Evolutionary conservation across 2,329 filamentous ascomycete genomes (phyloP).

Genomic region (Hymenoscyphus infarciens): DNA sequence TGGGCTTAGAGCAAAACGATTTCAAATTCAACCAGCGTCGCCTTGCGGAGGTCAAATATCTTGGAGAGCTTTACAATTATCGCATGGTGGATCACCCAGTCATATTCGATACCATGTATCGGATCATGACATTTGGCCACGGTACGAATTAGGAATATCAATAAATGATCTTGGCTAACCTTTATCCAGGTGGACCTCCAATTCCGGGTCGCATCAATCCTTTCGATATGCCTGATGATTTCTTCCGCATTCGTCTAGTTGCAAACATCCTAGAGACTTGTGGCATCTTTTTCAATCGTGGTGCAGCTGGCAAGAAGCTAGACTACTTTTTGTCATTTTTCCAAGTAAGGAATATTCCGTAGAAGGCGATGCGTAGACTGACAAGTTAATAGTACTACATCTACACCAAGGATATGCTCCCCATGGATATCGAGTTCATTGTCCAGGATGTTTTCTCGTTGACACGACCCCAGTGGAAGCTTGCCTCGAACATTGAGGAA

Average conservation of each 20-base stretch:
- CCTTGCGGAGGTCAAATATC: constrained; percentile 92
- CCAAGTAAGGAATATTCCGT: constrained; percentile 50
- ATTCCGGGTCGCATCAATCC: constrained; percentile 71
- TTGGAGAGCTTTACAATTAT: constrained; percentile 96
- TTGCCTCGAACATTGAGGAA: constrained; percentile 76
- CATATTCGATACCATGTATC: constrained; percentile 93
- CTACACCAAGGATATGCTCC: constrained; percentile 79
- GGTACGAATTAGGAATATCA: constrained; percentile 32
- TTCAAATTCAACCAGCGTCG: constrained; percentile 96
- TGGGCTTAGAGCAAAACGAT: constrained; percentile 91
- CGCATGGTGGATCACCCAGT: constrained; percentile 93
- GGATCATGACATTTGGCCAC: constrained; percentile 89
- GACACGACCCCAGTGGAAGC: constrained; percentile 88
- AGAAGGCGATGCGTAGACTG: constrained; percentile 16
- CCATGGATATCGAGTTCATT: constrained; percentile 97
- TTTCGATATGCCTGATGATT: constrained; percentile 88
- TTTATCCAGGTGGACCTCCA: constrained; percentile 65
- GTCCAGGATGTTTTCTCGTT: constrained; percentile 87
- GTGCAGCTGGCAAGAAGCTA: constrained; percentile 90
- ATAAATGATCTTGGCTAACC: not conserved
- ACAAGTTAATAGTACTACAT: constrained; percentile 74
- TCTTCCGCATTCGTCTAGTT: constrained; percentile 88
- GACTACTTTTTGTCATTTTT: constrained; percentile 97
- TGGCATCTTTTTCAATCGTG: constrained; percentile 92
- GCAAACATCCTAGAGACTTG: constrained; percentile 91